Conservation (phyloP, 1,284 basidiomycete species). For the Microbotryum violaceum region DNA sequence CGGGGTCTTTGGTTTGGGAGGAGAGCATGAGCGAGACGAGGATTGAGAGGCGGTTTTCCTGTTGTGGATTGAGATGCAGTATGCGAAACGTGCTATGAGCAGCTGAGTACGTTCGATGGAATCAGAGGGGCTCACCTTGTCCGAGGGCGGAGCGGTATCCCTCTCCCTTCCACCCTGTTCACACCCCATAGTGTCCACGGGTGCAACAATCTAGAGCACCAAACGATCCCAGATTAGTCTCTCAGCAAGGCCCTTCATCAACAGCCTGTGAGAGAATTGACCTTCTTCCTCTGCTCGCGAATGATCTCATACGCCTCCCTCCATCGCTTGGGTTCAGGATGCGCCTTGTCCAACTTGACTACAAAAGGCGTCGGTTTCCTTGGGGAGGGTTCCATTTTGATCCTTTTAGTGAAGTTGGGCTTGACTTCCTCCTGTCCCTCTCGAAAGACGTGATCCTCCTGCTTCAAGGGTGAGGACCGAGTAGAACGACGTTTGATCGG, state of each 20-base stretch:
- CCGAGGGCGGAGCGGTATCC: slow-evolving; percentile 52
- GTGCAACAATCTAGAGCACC: slow-evolving; percentile 52
- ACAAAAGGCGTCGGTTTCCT: slow-evolving; percentile 49
- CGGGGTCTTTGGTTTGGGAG: slow-evolving; percentile 74
- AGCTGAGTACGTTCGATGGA: background rate
- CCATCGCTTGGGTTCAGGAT: slow-evolving; percentile 68
- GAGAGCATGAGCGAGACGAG: slow-evolving; percentile 91
- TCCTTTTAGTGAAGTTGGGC: background rate
- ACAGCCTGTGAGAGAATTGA: background rate
- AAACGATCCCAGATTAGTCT: background rate
- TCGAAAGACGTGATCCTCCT: background rate
- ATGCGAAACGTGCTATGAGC: background rate
- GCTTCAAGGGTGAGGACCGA: background rate
- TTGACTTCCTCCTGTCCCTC: background rate
- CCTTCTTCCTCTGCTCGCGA: slow-evolving; percentile 59
- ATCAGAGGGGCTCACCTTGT: slow-evolving; percentile 47
- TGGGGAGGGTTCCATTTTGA: slow-evolving; percentile 3
- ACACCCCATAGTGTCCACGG: slow-evolving; percentile 89
- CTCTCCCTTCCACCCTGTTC: slow-evolving; percentile 53
- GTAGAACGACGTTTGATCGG: slow-evolving; percentile 3
- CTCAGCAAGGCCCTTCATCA: too few relatives aligned
- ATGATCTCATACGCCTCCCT: slow-evolving; percentile 65
- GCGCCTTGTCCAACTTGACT: slow-evolving; percentile 56
- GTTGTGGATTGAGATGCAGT: background rate
- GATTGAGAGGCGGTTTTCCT: slow-evolving; percentile 73